A percentile compares a stretch with the other conserved stretches of the same genome.
These are phyloP conservation scores for Pythium dissimile DNA, from an alignment of 352 stramenopile species.

Conservation along the genomic window DNA sequence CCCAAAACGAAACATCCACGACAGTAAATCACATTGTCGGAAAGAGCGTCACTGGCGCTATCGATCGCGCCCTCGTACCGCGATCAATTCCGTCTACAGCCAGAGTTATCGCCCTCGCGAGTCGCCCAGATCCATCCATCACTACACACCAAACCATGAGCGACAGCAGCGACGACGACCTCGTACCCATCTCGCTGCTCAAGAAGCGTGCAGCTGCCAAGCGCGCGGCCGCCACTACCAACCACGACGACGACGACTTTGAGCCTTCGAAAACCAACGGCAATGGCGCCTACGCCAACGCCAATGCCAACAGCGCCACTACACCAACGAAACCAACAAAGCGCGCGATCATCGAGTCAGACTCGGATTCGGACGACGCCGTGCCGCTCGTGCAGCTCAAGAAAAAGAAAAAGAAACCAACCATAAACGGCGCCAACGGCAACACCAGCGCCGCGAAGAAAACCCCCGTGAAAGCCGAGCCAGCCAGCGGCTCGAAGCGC, in stretches of 20 bases:
- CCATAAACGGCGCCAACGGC: not conserved
- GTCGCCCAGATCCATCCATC: not conserved
- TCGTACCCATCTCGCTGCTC: constrained; percentile 66
- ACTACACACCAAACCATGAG: constrained; percentile 19
- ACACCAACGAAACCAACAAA: too few species aligned
- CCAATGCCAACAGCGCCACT: not conserved
- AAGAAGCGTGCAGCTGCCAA: constrained; percentile 46
- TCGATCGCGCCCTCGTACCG: not conserved
- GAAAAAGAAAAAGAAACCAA: constrained; percentile 32
- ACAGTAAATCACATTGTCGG: not conserved
- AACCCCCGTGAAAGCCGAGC: constrained; percentile 36
- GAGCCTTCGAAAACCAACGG: constrained; percentile 3
- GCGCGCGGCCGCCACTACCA: not conserved
- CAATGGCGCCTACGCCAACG: constrained; percentile 2
- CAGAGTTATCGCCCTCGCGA: not conserved
- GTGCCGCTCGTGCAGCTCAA: constrained; percentile 82
- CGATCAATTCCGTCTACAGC: not conserved
- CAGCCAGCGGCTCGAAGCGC: constrained; percentile 38
- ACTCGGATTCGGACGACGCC: constrained; percentile 77
- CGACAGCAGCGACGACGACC: constrained; percentile 80
- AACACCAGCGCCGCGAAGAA: constrained; percentile 14
- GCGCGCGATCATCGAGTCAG: constrained; percentile 34
- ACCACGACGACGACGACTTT: constrained; percentile 24
- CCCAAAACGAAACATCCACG: not conserved
- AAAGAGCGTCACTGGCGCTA: not conserved